Percentiles rank a stretch among this genome's conserved stretches.
Conservation (phyloP, 306 rosid species). For the Prosopis cineraria region DNA sequence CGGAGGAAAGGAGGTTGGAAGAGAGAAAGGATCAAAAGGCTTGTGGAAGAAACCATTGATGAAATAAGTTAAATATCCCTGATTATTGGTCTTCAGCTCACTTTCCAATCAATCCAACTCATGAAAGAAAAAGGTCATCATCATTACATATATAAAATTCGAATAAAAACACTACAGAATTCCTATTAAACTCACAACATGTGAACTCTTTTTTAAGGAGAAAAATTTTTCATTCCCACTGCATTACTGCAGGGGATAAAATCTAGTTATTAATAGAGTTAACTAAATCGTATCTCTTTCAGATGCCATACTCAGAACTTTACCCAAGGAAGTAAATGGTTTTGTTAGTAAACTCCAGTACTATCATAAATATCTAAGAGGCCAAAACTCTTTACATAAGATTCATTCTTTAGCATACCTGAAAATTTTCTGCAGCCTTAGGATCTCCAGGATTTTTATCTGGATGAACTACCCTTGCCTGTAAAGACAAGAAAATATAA, state of each 20-base stretch:
- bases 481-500: not conserved
- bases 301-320: not conserved
- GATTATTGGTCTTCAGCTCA: not conserved
- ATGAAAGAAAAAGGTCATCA: not conserved
- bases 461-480: slow-evolving; percentile 97
- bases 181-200: no score
- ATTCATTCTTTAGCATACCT: slow-evolving; percentile 43
- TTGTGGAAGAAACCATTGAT: no score
- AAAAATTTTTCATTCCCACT: no score
- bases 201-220: no score
- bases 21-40: slow-evolving; percentile 7
- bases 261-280: not conserved
- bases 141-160: no score
- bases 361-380: slow-evolving; percentile 21
- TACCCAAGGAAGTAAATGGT: slow-evolving; percentile 15
- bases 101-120: not conserved
- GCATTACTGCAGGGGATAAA: no score
- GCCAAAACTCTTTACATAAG: slow-evolving; percentile 11
- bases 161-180: no score
- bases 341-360: slow-evolving; percentile 6
- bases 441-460: slow-evolving; percentile 97
- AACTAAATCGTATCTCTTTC: not conserved
- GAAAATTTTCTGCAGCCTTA: slow-evolving; percentile 83
- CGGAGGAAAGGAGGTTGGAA: slow-evolving; percentile 15
- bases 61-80: not conserved